phyloP scores from a whole-genome alignment of 805 yeast species.

The Monosporozyma servazzii region DNA sequence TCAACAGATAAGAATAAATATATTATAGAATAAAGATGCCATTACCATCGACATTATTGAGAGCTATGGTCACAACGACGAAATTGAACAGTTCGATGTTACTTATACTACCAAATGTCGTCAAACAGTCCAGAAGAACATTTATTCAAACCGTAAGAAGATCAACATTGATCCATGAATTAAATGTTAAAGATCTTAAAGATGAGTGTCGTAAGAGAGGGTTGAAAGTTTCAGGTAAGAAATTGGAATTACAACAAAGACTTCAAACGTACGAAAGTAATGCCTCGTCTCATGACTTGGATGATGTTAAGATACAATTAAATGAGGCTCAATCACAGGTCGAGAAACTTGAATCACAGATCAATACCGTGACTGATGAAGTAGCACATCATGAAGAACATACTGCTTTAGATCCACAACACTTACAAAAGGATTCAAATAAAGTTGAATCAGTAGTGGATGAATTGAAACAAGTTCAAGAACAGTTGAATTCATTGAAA shows the following conservation, averaged over 20 bases:
- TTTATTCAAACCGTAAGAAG: background rate
- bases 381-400: background rate
- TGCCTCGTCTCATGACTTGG: background rate
- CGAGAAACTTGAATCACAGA: background rate
- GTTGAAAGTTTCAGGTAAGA: constrained; percentile 51
- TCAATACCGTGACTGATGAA: background rate
- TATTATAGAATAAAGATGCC: background rate
- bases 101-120: background rate
- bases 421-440: background rate
- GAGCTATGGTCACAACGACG: background rate
- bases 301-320: background rate
- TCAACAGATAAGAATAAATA: background rate
- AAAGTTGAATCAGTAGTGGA: background rate
- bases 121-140: background rate
- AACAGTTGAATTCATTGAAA: background rate
- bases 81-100: background rate
- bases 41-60: background rate
- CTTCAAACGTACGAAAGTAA: background rate
- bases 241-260: constrained; percentile 43
- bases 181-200: constrained; percentile 44
- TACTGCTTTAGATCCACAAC: background rate
- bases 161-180: background rate
- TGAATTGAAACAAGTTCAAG: background rate
- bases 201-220: constrained; percentile 53
- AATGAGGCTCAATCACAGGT: background rate